Evolutionary conservation across 106 monocot species (phyloP), one percentile per base, ranked within the genome.

Genomic region (Dioscorea dumetorum): DNA sequence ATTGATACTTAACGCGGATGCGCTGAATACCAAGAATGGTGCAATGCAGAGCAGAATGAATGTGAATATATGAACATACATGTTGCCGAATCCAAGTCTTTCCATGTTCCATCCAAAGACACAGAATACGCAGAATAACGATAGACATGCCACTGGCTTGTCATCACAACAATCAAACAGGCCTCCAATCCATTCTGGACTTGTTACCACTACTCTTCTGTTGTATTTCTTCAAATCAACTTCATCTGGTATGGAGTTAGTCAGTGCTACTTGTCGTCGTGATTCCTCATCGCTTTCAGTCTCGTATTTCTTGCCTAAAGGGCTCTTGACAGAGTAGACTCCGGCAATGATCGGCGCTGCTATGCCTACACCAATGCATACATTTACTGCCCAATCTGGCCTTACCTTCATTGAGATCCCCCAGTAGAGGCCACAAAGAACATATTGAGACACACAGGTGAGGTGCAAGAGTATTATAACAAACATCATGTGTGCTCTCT

Each of bases 401-500:
- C 88, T 57, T 0, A 63, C 67, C 2, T 28, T 11, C 3, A 76
- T 57, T 2, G 61, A 58, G 72, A 67, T 85, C 8, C 49, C 85
- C 88, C 88, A 89, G 74, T 70, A 89, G 52, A 89, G 85, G 12
- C 70, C 79, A 58, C 82, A 79, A 52, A 85, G 32, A 19, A 57
- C 72, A 50, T 85, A 89, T 56, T 84, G 84, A 4, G 74, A 33
- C 41, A 74, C 52, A 48, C 79, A 89, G 17, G 85, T 74, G 54
- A 77, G 15, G 66, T 89, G 78, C 20, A 89, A 64, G 22, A 89
- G 79, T 8, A 33, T 19, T 8, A 79, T 71, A 0, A 89, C 82
- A n/a, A 85, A 11, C 53, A 68, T 22, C 28, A 89, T 51, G 28
- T 82, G 79, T 7, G 59, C 56, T 67, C 82, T 49, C 23, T 90